These are phyloP conservation scores for Venturia carpophila DNA, from an alignment of 2,329 filamentous ascomycete species.

Conservation along the genomic window DNA sequence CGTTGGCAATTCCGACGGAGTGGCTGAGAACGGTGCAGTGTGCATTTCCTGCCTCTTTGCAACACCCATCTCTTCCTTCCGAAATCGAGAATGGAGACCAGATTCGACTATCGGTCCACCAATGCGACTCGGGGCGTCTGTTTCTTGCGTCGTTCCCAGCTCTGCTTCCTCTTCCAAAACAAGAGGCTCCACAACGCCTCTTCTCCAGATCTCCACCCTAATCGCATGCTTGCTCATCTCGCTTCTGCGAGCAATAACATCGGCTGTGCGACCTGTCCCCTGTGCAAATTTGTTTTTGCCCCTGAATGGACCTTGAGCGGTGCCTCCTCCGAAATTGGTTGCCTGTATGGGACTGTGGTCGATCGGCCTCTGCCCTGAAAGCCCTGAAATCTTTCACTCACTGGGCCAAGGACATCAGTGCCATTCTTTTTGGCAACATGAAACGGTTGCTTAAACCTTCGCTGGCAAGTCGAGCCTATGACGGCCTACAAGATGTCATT, in stretches of 20 bases:
- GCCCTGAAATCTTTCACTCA: not conserved
- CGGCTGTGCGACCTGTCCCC: not conserved
- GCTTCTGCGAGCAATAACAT: not conserved
- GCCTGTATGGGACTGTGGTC: not conserved
- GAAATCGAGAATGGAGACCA: no score
- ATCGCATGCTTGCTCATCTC: not conserved
- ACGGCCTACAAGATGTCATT: not conserved
- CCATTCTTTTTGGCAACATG: not conserved
- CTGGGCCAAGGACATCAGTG: not conserved
- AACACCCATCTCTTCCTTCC: not conserved
- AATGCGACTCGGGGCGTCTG: no score
- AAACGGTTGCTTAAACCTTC: not conserved
- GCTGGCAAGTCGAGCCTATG: not conserved
- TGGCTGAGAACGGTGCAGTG: not conserved
- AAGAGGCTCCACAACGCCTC: no score
- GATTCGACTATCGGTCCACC: no score
- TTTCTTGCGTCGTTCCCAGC: no score
- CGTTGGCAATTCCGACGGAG: not conserved
- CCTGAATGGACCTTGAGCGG: not conserved
- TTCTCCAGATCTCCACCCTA: no score
- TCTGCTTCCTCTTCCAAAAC: no score
- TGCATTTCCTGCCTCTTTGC: not conserved
- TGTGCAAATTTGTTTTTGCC: constrained; percentile 1
- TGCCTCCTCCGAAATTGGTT: not conserved
- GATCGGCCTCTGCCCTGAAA: not conserved